phyloP scores from a whole-genome alignment of 208 protist species.

The Crithidia acanthocephali region DNA sequence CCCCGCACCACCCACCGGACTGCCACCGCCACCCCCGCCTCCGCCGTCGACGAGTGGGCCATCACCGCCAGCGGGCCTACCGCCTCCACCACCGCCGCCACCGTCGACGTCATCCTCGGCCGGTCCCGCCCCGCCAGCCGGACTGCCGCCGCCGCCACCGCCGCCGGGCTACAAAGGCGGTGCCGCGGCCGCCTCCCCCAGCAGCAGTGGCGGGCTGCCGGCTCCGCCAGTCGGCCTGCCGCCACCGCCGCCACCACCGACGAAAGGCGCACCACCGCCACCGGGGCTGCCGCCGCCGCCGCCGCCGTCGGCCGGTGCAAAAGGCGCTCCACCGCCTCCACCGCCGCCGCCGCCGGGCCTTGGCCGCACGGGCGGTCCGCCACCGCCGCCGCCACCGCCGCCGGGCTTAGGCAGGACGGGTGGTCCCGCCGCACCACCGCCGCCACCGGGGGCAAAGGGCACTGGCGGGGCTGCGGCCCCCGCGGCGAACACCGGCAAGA shows the following conservation, averaged over 20 bases:
- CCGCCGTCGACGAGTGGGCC: not conserved
- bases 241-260: constrained; percentile 7
- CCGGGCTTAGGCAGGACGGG: constrained; percentile 5
- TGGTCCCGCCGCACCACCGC: constrained; percentile 21
- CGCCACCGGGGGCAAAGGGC: constrained; percentile 28
- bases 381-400: constrained; percentile 11
- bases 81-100: not conserved
- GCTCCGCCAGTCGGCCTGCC: constrained; percentile 1
- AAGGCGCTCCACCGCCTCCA: constrained; percentile 26
- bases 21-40: not conserved
- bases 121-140: too few relatives aligned
- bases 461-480: not conserved
- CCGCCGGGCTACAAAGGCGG: constrained; percentile 3
- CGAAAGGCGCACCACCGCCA: constrained; percentile 4
- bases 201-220: not conserved
- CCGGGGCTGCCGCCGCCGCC: constrained; percentile 3
- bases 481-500: constrained; percentile 27
- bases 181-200: not conserved
- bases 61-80: not conserved
- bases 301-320: constrained; percentile 10
- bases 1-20: not conserved
- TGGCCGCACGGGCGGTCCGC: not conserved
- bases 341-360: not conserved
- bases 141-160: constrained; percentile 28
- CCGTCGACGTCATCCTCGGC: constrained; percentile 7